Evolutionary conservation across 495 filamentous ascomycete species (phyloP), one percentile per base, ranked within the genome.

Genomic region (Pyronema domesticum): DNA sequence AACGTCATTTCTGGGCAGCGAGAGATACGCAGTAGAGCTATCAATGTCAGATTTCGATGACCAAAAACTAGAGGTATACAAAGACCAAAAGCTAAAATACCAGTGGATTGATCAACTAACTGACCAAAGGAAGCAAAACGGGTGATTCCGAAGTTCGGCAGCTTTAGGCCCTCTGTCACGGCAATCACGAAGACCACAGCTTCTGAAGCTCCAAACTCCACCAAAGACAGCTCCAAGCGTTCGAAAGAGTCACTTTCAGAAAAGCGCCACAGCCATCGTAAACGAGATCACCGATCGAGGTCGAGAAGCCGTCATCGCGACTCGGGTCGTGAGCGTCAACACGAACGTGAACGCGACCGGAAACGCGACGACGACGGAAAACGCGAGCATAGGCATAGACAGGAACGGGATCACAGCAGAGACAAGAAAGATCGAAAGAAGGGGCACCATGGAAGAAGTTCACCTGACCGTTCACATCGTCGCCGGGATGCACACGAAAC

Each of bases 111-210:
- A 42, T 17, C 39, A 42, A 42, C 23, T 30, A 30, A 30, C 5
- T 30, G 23, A 7, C 45, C 17, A 37, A 17, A 51, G 48, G 9
- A 17, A 18, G 10, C 50, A 18, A 40, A 14, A 13, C 62, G 62
- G 42, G 52, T 63, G 15, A 58, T 65, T 33, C 62, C 62, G 33
- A 65, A 64, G 48, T 65, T 65, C 46, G 49, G 58, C 11, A 65
- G 62, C 34, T 65, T 65, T 43, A 65, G 61, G 42, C 57, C 61
- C 9, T 11, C 35, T 13, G 6, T 36, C 1, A 14, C 44, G 11
- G 33, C 40, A 13, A 48, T 37, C n/a, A 53, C 51, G 39, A 15
- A 53, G 11, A 48, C 37, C n/a, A 47, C 53, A 15, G 8, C 17
- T 40, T 40, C 37, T n/a, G 15, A 2, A 34, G 30, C 47, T 50